Percentiles rank a stretch among this genome's conserved stretches.
Evolutionary conservation across 208 protist species (phyloP).

Genomic region (Lotmaria passim): DNA sequence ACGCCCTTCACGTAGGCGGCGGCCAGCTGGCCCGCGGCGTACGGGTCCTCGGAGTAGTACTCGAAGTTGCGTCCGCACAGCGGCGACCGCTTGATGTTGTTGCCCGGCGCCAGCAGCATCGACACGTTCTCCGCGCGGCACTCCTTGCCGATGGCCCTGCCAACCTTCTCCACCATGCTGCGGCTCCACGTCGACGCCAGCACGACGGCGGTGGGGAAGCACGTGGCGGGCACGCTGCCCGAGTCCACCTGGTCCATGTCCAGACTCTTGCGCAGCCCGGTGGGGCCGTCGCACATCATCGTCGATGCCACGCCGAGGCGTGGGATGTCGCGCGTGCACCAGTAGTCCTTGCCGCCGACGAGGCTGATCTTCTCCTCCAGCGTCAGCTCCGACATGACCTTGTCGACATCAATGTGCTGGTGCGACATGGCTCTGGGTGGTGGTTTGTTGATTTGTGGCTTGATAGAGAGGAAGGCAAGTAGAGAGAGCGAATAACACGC

Average conservation of each 20-base stretch:
- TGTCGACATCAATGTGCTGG: constrained; percentile 13
- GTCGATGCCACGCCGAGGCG: constrained; percentile 10
- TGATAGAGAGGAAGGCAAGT: too few species aligned
- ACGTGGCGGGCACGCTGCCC: constrained; percentile 21
- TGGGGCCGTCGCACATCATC: constrained; percentile 18
- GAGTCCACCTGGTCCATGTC: background rate
- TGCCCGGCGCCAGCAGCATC: constrained; percentile 17
- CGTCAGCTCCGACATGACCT: constrained; percentile 20
- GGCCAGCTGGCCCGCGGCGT: constrained; percentile 18
- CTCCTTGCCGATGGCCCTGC: constrained; percentile 14
- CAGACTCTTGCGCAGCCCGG: constrained; percentile 10
- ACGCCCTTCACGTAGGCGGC: constrained; percentile 27
- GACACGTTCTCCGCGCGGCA: constrained; percentile 17
- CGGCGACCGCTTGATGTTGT: constrained; percentile 34
- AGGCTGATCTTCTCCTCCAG: constrained; percentile 26
- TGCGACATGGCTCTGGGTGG: constrained; percentile 1
- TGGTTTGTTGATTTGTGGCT: background rate
- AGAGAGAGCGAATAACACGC: too few species aligned
- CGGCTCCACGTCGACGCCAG: constrained; percentile 34
- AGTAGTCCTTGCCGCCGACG: constrained; percentile 17
- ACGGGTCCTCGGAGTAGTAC: constrained; percentile 53
- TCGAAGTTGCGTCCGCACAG: constrained; percentile 52
- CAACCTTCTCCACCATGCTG: constrained; percentile 5
- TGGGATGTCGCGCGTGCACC: constrained; percentile 4
- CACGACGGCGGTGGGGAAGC: constrained; percentile 18